A percentile compares a stretch with the other conserved stretches of the same genome.
phyloP scores from a whole-genome alignment of 352 stramenopile genomes.

The Thalassiosira oceanica region DNA sequence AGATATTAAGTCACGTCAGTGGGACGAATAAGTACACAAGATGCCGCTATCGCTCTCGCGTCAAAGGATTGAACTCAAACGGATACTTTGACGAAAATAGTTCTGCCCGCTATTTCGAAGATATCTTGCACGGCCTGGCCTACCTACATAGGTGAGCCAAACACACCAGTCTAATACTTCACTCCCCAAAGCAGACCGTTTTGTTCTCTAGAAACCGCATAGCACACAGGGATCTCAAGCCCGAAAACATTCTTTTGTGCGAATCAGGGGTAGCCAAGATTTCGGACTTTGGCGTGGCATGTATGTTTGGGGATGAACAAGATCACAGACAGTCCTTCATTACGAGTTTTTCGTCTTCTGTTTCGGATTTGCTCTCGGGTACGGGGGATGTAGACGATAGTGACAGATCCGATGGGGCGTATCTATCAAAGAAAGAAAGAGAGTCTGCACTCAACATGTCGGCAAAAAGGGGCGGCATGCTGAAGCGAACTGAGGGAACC shows the following conservation, averaged over 20 bases:
- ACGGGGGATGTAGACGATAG: not conserved
- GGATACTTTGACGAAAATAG: constrained; percentile 80
- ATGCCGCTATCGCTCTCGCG: constrained; percentile 15
- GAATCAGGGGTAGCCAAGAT: constrained; percentile 88
- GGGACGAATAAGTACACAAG: constrained; percentile 37
- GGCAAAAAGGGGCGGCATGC: constrained; percentile 51
- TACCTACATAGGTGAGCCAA: constrained; percentile 87
- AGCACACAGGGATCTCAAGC: constrained; percentile 93
- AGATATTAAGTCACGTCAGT: constrained; percentile 47
- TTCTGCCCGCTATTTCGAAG: constrained; percentile 83
- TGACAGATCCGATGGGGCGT: constrained; percentile 1
- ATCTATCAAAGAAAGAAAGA: constrained; percentile 55
- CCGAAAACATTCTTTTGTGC: constrained; percentile 73
- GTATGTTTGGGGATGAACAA: constrained; percentile 82
- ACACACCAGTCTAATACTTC: too few species aligned
- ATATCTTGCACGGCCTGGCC: constrained; percentile 85
- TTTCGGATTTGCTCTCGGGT: constrained; percentile 18
- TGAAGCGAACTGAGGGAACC: constrained; percentile 80
- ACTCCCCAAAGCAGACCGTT: too few species aligned
- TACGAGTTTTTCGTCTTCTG: constrained; percentile 10
- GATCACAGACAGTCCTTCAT: constrained; percentile 3
- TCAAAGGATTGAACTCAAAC: constrained; percentile 33
- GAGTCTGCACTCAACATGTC: constrained; percentile 64
- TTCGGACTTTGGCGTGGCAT: constrained; percentile 84
- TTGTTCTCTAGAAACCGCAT: constrained; percentile 25